Evolutionary conservation across 805 yeast species (phyloP), one percentile per base, ranked within the genome.

Genomic region (Zygotorulaspora chibaensis): DNA sequence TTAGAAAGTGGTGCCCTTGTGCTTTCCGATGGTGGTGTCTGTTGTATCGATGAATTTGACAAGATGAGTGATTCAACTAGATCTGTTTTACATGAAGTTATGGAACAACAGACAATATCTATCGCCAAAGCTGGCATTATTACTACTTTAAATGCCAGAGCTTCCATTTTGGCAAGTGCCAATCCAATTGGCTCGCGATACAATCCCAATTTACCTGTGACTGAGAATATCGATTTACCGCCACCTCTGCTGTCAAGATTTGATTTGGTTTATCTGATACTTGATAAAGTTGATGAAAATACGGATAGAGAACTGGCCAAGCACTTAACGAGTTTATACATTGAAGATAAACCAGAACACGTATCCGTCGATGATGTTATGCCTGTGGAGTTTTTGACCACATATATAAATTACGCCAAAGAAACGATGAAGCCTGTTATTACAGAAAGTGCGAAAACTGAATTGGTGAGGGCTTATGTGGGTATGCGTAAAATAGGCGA

Each of bases 31-130:
- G 98, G 98, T 47, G 99, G 99, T 75, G 83, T 93, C 35, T 93
- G 99, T 71, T 93, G 99, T 69, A 93, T 93, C 63, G 99, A 93
- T 72, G 99, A 93, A 73, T 93, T 91, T 62, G 99, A 93, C 70
- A 93, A 93, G 68, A 93, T 93, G 99, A 79, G 84, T 44, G 98
- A 93, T 56, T 71, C 95, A 1, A 91, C 98, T 0, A 74, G 98
- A 59, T 88, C 96, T 8, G 98, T 93, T 9, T 72, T 93, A 43
- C 99, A 93, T 65, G 99, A 93, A 74, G 99, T 93, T 9, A 93
- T 93, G 99, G 99, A 93, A 71, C 99, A 93, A 65, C 99, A 93
- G 67, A 93, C 99, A 1, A 93, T 93, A 36, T 89, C 97, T 8
- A 88, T 93, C 60, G 99, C 99, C 27, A 93, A 93, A 61, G 99